Evolutionary conservation across 108 stramenopile genomes (phyloP).

Genomic region (Skeletonema grethae): DNA sequence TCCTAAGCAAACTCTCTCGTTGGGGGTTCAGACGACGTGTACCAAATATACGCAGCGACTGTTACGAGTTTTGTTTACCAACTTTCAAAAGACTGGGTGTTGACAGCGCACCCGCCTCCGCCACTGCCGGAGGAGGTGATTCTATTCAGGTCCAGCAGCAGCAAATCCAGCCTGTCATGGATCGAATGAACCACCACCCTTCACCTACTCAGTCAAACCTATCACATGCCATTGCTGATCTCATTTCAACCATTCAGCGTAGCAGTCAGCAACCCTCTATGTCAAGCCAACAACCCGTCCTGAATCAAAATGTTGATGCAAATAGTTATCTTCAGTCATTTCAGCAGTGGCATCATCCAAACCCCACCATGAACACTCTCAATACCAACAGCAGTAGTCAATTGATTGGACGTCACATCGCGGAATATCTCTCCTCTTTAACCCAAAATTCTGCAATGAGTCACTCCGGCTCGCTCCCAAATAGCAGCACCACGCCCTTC

Average conservation of each 20-base stretch:
- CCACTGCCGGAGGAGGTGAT: not conserved
- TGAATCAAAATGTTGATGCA: not conserved
- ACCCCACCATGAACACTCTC: not conserved
- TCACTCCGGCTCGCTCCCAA: too few species aligned
- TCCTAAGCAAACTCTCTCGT: not conserved
- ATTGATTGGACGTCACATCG: too few species aligned
- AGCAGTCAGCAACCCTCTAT: not conserved
- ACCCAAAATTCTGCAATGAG: too few species aligned
- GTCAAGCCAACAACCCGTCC: not conserved
- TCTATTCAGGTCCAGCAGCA: not conserved
- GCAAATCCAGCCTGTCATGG: not conserved
- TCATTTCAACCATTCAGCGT: not conserved
- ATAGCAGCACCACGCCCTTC: too few species aligned
- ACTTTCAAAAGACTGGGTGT: not conserved
- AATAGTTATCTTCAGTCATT: not conserved
- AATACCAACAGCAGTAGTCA: not conserved
- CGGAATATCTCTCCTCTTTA: too few species aligned
- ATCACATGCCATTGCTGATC: not conserved
- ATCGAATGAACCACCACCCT: not conserved
- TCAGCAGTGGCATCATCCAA: not conserved
- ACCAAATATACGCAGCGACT: not conserved
- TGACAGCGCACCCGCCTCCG: not conserved
- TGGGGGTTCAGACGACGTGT: not conserved
- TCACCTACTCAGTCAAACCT: not conserved
- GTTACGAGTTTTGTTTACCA: not conserved